Base-by-base conservation (phyloP, 2,329 filamentous ascomycete genomes). In the Fusarium anthophilum region DNA sequence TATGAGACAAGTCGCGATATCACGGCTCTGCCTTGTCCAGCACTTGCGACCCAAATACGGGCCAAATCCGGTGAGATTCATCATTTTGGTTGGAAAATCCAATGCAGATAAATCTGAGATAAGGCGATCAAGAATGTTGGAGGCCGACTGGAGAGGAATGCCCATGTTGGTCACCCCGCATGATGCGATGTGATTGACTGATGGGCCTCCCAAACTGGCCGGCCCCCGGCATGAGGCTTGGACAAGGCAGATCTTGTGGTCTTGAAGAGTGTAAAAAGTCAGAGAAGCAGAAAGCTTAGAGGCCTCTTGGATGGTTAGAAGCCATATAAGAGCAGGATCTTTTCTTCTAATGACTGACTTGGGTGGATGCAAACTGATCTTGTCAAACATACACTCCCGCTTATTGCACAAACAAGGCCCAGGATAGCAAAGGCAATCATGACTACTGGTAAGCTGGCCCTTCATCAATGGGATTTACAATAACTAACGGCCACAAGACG, bases 191-290 rank as follows among this genome's bases (percentile, higher is more conserved):
- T 70, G 41, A 47, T 66, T 58, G n/a, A 37, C 18, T 59, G 76
- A 67, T 76, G 60, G 76, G 76, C 76, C 76, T 75, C 76, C 71
- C 55, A 63, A 26, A 39, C 15, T 32, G 64, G 73, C 37, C 63
- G 72, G 73, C 65, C 73, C 24, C 53, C 62, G 32, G 35, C 69
- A 67, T 62, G 61, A 55, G 72, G 53, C 73, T 75, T 63, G 13
- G 59, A 30, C n/a, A 32, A 73, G 65, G 65, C 58, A 56, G 50
- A 56, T 39, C n/a, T 8, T 26, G 11, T 48, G 44, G 22, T 35
- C 6, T 18, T 10, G 20, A 15, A 56, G 37, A 35, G 22, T 30
- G 12, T 55, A 28, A 26, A 28, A 32, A 28, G 8, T 28, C 20
- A 28, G 18, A 4, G 54, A 20, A 38, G 10, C 22, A 35, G 8